These are phyloP conservation scores for Boletellus deceptivus DNA, from an alignment of 1,284 basidiomycete species.

Conservation along the genomic window DNA sequence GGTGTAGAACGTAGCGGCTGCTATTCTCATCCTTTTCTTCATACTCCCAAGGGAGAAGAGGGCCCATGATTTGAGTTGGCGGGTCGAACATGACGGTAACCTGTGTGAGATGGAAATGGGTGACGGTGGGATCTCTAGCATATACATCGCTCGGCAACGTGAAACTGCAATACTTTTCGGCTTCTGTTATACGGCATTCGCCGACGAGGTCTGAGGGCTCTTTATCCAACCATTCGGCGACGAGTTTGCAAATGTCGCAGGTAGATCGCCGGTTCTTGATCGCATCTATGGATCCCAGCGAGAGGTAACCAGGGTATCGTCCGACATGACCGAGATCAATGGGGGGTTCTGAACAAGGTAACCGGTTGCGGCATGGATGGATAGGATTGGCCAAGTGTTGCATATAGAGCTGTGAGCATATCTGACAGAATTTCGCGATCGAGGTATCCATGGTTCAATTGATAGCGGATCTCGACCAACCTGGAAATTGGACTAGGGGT, in stretches of 20 bases:
- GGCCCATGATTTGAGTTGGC: neutral
- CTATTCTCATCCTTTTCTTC: neutral
- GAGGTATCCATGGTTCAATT: neutral
- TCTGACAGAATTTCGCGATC: constrained; percentile 8
- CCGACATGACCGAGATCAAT: neutral
- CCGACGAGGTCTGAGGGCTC: constrained; percentile 14
- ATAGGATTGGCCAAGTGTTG: neutral
- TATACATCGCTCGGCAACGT: constrained; percentile 5
- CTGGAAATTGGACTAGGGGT: too few relatives aligned
- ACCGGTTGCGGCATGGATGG: neutral
- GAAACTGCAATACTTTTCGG: constrained; percentile 10
- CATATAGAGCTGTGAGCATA: neutral
- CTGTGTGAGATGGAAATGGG: constrained; percentile 21
- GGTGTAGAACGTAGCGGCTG: constrained; percentile 1
- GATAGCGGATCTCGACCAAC: neutral
- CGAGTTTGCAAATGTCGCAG: constrained; percentile 15
- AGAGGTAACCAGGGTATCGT: neutral
- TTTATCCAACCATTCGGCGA: constrained; percentile 14
- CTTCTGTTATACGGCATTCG: constrained; percentile 5
- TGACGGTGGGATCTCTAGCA: constrained; percentile 7
- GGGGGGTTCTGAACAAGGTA: neutral
- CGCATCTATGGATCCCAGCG: constrained; percentile 16
- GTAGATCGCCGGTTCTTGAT: constrained; percentile 14
- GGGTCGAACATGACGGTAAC: constrained; percentile 8
- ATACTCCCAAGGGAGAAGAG: constrained; percentile 15